Percentiles rank a stretch among this genome's conserved stretches.
These are phyloP conservation scores for Carex littledalei DNA, from an alignment of 176 grass and related monocot species.

Conservation along the genomic window DNA sequence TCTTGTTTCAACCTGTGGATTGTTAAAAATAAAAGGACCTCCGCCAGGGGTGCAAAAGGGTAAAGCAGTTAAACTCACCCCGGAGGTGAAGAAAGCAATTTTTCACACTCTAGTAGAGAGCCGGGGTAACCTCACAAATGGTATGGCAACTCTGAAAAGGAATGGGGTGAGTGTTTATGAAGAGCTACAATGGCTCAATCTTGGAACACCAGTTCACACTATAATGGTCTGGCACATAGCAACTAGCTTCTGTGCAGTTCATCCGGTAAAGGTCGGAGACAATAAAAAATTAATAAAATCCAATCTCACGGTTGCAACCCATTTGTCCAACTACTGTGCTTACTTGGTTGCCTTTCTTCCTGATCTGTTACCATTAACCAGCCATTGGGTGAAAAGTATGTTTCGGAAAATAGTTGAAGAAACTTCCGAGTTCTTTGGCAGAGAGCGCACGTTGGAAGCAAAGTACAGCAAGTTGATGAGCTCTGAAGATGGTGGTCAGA, in stretches of 20 bases:
- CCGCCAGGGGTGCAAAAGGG: neutral
- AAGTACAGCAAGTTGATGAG: neutral
- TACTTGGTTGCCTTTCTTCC: constrained; percentile 35
- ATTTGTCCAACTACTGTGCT: constrained; percentile 34
- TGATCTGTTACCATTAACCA: constrained; percentile 20
- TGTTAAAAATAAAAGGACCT: neutral
- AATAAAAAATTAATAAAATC: neutral
- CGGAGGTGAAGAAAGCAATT: neutral
- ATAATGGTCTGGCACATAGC: constrained; percentile 44
- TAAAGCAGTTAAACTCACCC: neutral
- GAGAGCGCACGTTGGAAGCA: neutral
- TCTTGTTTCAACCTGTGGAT: neutral
- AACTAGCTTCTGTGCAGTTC: neutral
- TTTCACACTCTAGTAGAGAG: neutral
- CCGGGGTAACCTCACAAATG: neutral
- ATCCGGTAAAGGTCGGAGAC: neutral
- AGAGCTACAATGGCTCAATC: neutral
- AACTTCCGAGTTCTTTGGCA: neutral
- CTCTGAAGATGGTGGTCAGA: neutral
- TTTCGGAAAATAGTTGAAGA: neutral
- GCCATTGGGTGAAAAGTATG: constrained; percentile 6
- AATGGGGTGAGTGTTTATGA: neutral
- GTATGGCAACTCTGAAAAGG: neutral
- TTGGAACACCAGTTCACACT: neutral
- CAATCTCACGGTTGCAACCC: neutral